Evolutionary conservation across 1,139 yeast species (phyloP), one percentile per base, ranked within the genome.

Genomic region (Hyphopichia khmerensis): DNA sequence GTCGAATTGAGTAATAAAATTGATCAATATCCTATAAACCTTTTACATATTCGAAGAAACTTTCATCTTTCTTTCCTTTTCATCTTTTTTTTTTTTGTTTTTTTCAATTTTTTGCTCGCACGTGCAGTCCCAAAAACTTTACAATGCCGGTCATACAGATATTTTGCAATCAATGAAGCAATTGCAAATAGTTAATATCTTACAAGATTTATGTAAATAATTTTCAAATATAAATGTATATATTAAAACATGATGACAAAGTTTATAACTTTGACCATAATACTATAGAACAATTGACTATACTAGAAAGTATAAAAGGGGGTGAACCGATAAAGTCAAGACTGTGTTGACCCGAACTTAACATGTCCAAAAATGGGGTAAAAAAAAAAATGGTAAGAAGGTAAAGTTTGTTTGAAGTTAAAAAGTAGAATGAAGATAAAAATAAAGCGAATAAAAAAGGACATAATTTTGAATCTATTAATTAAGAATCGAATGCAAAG

Each of bases 231-330:
- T 8, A 26, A 26, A 26, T 26, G 17, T 19, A 17, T 33, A 21
- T 33, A 33, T 33, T 33, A 33, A 33, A 33, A 33, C 36, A 21
- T 33, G n/a, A 33, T 19, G 36, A 21, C 36, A 6, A 33, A 33
- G 17, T 21, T 17, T 32, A 16, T 21, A 10, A n/a, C 17, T 23
- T 7, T 33, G 19, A 23, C 16, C 32, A 29, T 14, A 14, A 15
- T 15, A 21, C 36, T 33, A 33, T 33, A 33, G 36, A 33, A 33
- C 36, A 33, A 21, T n/a, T 32, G 34, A 6, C 5, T 32, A 17
- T 32, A 32, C 23, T 11, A 17, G 8, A 32, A 5, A 18, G 23
- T 32, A 32, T 13, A 18, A 11, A 32, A 32, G 16, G 10, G 32
- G 4, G n/a, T n/a, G 13, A n/a, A 29, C 4, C 8, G 32, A 29